Base-by-base conservation (phyloP, 176 grass and related monocot genomes). In the Neostapfia colusana region DNA sequence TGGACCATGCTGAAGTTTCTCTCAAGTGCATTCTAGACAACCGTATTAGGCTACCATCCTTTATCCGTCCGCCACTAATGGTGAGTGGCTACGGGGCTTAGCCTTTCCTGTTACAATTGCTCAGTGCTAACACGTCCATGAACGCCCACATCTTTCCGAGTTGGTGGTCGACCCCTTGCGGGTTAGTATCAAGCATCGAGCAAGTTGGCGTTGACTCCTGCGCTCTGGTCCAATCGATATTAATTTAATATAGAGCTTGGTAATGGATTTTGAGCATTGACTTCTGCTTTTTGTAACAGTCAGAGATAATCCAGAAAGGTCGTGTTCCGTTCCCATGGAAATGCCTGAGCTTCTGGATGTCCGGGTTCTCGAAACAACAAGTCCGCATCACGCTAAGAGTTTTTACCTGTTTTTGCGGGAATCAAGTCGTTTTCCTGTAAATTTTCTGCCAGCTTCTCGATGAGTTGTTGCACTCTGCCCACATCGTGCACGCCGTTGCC, bases 41-140 rank as follows among this genome's bases (percentile, higher is more conserved):
- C 62, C 64, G 49, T 48, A 63, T 12, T 63, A 65, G 56, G 31
- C 36, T 81, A 56, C 65, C 74, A 69, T 75, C 37, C 15, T 31
- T 79, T 73, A 45, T 70, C 70, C 38, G 23, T 34, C 70, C 43
- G 46, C 81, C 81, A 84, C 81, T 75, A 84, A 80, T 18, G 21
- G 70, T 75, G 56, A 79, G 86, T 84, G 76, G 76, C 76, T 79
- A 75, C 56, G 23, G 50, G 55, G n/a, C 8, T 64, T 69, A 6
- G 51, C 37, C 55, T 34, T 43, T 75, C 44, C 54, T 79, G 39
- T 75, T 88, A 63, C 80, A 63, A 69, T 63, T 78, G 17, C 50
- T 54, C 16, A 27, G 75, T 83, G 61, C 69, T 55, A 64, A 39
- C 60, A 63, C 40, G 66, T 70, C 79, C 79, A 87, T 71, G 79